Conservation (phyloP, 306 rosid genomes). For the Malus domestica region ASM211411v1 NC_041796.1:18703501-18704000, state of each 20-base stretch:
- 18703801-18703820: constrained; percentile 31
- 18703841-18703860: not conserved
- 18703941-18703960: constrained; percentile 13
- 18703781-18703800: constrained; percentile 57
- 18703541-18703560: not conserved
- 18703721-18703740: constrained; percentile 31
- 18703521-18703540: not conserved
- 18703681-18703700: constrained; percentile 1
- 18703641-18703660: constrained; percentile 49
- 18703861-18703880: not conserved
- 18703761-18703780: constrained; percentile 25
- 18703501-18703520: not conserved
- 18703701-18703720: constrained; percentile 19
- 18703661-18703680: constrained; percentile 44
- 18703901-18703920: not conserved
- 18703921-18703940: constrained; percentile 13
- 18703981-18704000: not conserved
- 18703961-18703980: constrained; percentile 1
- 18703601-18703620: constrained; percentile 24
- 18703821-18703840: not conserved
- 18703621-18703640: constrained; percentile 31
- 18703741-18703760: constrained; percentile 26
- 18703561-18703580: constrained; percentile 38
- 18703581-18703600: constrained; percentile 17
- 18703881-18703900: constrained; percentile 22